Conservation (phyloP, 768 basidiomycete species). For the Steccherinum ochraceum region DNA sequence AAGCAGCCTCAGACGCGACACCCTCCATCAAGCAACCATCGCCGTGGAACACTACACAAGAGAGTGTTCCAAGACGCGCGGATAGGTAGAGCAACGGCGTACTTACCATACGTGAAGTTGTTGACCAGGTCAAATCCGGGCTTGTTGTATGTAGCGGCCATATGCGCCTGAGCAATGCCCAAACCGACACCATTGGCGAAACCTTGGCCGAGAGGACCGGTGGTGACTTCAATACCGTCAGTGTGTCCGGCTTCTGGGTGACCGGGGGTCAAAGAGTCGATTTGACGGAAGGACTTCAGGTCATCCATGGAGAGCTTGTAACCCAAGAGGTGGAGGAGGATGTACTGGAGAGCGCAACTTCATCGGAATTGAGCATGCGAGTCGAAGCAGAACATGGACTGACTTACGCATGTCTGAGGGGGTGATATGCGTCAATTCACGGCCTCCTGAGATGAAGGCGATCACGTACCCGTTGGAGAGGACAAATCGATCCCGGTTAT, state of each 20-base stretch:
- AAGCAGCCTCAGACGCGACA: constrained; percentile 87
- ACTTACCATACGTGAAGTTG: constrained; percentile 82
- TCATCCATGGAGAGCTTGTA: constrained; percentile 92
- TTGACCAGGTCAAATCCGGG: constrained; percentile 74
- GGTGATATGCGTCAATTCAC: constrained; percentile 7
- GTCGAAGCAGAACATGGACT: neutral
- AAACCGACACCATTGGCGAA: constrained; percentile 91
- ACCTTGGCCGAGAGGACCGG: constrained; percentile 93
- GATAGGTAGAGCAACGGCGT: neutral
- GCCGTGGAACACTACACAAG: constrained; percentile 79
- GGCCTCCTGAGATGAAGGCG: neutral
- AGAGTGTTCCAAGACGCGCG: constrained; percentile 3
- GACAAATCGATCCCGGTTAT: constrained; percentile 95
- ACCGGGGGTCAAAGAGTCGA: constrained; percentile 86
- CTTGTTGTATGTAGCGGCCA: constrained; percentile 87
- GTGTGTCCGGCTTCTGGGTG: constrained; percentile 81
- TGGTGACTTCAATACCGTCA: constrained; percentile 85
- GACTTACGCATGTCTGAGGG: constrained; percentile 67
- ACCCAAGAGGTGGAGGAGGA: constrained; percentile 84
- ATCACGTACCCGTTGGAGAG: constrained; percentile 83
- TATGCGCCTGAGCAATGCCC: constrained; percentile 88
- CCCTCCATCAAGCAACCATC: constrained; percentile 98
- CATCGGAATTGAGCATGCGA: neutral
- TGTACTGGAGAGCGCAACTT: constrained; percentile 92
- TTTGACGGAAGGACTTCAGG: constrained; percentile 87